Base-by-base conservation (phyloP, 441 rosid genomes). In the Pelargonium citronellum region DNA sequence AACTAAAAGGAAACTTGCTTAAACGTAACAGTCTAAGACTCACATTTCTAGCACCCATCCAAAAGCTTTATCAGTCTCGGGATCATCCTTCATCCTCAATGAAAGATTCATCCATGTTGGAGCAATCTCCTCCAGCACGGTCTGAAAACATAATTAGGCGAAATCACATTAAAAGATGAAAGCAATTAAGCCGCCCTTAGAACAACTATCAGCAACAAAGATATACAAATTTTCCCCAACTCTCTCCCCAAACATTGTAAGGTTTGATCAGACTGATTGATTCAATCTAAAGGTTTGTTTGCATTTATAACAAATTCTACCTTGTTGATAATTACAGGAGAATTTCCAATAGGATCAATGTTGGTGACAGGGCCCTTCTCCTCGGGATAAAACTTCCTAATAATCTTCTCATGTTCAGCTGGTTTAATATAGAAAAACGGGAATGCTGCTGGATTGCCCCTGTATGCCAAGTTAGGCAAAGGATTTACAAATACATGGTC, bases 1-100 rank as follows among this genome's bases (percentile, higher is more conserved):
- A 27, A 27, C 41, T 3, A 61, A 75, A 68, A 61, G 15, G 30
- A 67, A 46, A 39, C 11, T 17, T 22, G 3, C 44, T 39, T 0
- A 34, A 4, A 67, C 17, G 66, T 16, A 66, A 12, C 67, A 61
- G 43, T 20, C 27, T 37, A 30, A 39, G 4, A 74, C 96, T 83
- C 75, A 90, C 96, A 90, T 90, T 83, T 90, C 96, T 67, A 87
- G 83, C 68, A 90, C 96, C 96, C 96, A 90, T 78, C 93, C 96
- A 80, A 88, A 90, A 60, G 82, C 88, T 75, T 85, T 87, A 66
- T 90, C 96, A 1, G 91, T 83, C 73, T 79, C 86, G 3, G 80
- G 83, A 37, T 90, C 93, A 67, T 88, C 86, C 79, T 90, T 90
- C 93, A 90, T 90, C 79, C 80, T 83, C 63, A 88, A 75, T 0